These are phyloP conservation scores for Ustilago trichophora DNA, from an alignment of 1,284 basidiomycete genomes.

Conservation along the genomic window DNA sequence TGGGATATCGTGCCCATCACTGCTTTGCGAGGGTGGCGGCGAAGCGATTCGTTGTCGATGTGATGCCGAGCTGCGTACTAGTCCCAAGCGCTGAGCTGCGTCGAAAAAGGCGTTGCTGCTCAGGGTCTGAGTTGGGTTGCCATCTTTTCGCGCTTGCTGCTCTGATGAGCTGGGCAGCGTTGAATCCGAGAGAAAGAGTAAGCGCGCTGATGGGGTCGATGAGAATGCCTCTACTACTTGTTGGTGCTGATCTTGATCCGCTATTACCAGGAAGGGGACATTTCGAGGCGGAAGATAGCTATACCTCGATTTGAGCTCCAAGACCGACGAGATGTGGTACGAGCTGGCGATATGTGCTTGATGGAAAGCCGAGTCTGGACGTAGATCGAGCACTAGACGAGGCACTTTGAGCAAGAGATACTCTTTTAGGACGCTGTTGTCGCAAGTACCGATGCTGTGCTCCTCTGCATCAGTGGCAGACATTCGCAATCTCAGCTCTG, in stretches of 20 bases:
- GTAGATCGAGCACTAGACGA: conserved; percentile 35
- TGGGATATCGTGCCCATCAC: conserved; percentile 14
- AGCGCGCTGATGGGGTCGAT: conserved; percentile 3
- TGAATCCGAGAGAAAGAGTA: conserved; percentile 11
- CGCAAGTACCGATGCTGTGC: background rate
- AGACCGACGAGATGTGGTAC: conserved; percentile 25
- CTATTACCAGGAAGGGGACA: conserved; percentile 26
- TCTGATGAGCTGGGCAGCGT: background rate
- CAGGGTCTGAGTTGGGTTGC: background rate
- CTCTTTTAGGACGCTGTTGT: background rate
- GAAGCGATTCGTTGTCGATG: conserved; percentile 8
- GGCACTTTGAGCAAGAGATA: conserved; percentile 21
- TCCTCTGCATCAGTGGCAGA: conserved; percentile 3
- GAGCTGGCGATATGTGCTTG: conserved; percentile 26
- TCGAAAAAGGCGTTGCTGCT: conserved; percentile 1
- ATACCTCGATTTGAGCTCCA: conserved; percentile 33
- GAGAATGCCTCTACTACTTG: conserved; percentile 20
- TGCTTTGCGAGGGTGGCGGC: background rate
- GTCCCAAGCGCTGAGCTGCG: background rate
- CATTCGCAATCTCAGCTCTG: too few species aligned
- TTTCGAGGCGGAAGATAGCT: conserved; percentile 42
- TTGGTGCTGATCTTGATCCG: conserved; percentile 2
- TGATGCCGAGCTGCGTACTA: conserved; percentile 7
- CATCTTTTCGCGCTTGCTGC: background rate
- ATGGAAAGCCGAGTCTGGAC: conserved; percentile 20